Percentiles rank a stretch among this genome's conserved stretches.
Conservation (phyloP, 2,329 filamentous ascomycete genomes). For the Dactylellina drechsleri region DNA sequence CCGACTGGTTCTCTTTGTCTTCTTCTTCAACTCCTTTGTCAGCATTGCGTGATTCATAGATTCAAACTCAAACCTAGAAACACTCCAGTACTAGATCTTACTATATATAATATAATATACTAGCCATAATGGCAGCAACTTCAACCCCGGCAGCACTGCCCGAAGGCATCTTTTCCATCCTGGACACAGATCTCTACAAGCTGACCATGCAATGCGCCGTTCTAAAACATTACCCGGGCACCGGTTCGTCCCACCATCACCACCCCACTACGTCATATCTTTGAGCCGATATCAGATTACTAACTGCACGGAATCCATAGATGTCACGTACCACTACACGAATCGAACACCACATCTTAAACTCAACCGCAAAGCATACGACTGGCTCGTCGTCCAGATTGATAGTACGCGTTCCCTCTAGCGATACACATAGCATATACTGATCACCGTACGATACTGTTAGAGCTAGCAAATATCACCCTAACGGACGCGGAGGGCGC, state of each 20-base stretch:
- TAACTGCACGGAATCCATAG: constrained; percentile 61
- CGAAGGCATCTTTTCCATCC: constrained; percentile 81
- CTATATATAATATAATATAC: neutral
- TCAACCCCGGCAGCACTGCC: constrained; percentile 67
- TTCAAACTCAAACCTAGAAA: too few species aligned
- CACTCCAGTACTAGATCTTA: too few species aligned
- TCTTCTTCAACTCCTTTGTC: neutral
- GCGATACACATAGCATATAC: neutral
- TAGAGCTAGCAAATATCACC: constrained; percentile 83
- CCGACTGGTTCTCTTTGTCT: neutral
- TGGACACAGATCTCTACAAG: constrained; percentile 91
- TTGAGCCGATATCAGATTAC: constrained; percentile 1
- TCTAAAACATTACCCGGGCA: constrained; percentile 87
- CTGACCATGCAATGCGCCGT: constrained; percentile 99
- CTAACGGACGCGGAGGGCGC: constrained; percentile 81
- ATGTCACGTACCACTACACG: constrained; percentile 91
- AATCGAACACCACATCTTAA: constrained; percentile 96
- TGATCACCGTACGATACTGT: neutral
- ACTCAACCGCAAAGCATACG: constrained; percentile 81
- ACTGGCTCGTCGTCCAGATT: constrained; percentile 86
- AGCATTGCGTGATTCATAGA: too few species aligned
- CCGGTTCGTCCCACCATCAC: constrained; percentile 56
- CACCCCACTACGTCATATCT: neutral
- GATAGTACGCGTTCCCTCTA: constrained; percentile 67
- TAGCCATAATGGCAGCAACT: constrained; percentile 62